Base-by-base conservation (phyloP, 2,329 filamentous ascomycete genomes). In the Monosporascus sp. region DNA sequence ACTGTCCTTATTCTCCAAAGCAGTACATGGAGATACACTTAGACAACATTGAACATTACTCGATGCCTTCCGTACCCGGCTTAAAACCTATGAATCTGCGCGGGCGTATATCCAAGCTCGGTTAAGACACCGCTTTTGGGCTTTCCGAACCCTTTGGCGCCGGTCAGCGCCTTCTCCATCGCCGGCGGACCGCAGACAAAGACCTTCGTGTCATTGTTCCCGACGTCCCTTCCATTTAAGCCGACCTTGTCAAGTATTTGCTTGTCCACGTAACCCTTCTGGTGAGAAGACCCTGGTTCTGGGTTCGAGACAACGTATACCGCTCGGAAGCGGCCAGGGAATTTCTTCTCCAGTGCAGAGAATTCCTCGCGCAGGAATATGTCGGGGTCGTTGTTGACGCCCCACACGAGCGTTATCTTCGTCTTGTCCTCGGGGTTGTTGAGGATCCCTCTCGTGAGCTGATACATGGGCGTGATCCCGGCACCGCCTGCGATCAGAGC, bases 401-500 rank as follows among this genome's bases (percentile, higher is more conserved):
- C 86, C 62, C 83, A 87, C 0, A 90, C 72, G 1, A 90, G 75
- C 0, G 80, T 83, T 44, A 89, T 74, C 50, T 75, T 76, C 1
- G 87, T 89, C 54, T 72, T 73, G 60, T 89, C 86, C 1, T 75
- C 68, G 0, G 83, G 77, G 62, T 88, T 81, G 45, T 72, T 67
- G n/a, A 87, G 71, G 52, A 88, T 85, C 2, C 81, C 81, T 48
- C 76, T 79, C 2, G 80, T 74, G 2, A 88, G 77, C 65, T 87
- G 83, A 65, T 82, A 88, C 58, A 86, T 78, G 0, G 87, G 87
- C 0, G 86, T 89, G 58, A 90, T 88, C 18, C 87, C 87, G 0
- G 85, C 85, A 14, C 87, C 87, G 45, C 87, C 87, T 0, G 87
- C 87, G 44, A 90, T 79, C 39, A 89, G 74, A 3, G 81, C 79